Base-by-base conservation (phyloP, 228 moss, liverwort and hornwort species). In the Sphagnum magellanicum region DNA sequence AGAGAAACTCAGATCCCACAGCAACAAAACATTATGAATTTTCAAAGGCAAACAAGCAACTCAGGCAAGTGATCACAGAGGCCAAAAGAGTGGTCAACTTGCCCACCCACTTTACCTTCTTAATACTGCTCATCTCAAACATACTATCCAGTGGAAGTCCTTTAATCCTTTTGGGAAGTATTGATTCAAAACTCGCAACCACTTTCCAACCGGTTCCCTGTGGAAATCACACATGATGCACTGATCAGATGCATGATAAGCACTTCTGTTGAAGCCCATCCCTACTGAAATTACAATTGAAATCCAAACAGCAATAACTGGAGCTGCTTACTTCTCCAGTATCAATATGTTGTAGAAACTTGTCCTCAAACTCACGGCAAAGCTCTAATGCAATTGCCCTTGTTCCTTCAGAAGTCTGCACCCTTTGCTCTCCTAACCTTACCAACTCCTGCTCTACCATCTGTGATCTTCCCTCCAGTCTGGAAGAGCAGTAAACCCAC, bases 301-400 rank as follows among this genome's bases (percentile, higher is more conserved):
- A 32, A 32, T 32, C 32, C 32, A 32, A 3, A 32, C 32, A 32
- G 32, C 32, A 32, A 32, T 32, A 32, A 32, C 32, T 32, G 12
- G 12, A 63, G 9, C 17, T 13, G 32, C n/a, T 50, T 77, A 97
- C 97, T 89, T 97, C 97, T 71, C 97, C 97, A 60, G 97, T 93
- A 16, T 91, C 67, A 32, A 97, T 87, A 61, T 93, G 93, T 68
- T 90, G 87, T 10, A 97, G 85, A 74, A 97, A 93, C 75, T 75
- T 90, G 81, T 97, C 97, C 74, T 97, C 97, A 72, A 97, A 97
- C 73, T 97, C 97, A 15, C 97, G 87, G 75, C 97, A 97, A 71
- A 97, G 88, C 74, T 97, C 97, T 60, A 97, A 78, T 10, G 97
- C 93, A 75, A 97, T 84, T 13, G 97, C 91, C 66, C 97, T 91